Conservation (phyloP, 805 yeast genomes). For the Sugiyamaella mastotermitis region DNA sequence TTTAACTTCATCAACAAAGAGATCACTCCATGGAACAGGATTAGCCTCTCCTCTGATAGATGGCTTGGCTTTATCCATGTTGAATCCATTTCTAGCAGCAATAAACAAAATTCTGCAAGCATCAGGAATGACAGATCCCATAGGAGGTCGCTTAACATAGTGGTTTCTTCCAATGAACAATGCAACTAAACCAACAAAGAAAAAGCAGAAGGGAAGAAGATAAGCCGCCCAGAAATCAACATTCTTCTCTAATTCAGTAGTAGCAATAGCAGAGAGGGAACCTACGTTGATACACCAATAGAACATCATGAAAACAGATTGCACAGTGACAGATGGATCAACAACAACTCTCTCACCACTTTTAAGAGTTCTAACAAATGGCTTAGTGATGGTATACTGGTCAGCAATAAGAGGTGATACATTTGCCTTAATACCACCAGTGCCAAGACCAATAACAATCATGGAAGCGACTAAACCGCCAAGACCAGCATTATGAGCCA, state of each 20-base stretch:
- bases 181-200: conserved; percentile 51
- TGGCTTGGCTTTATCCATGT: conserved; percentile 54
- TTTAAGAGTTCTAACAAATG: conserved; percentile 50
- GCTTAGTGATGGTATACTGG: conserved; percentile 57
- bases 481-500: conserved; percentile 41
- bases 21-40: conserved; percentile 51
- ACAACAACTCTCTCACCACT: conserved; percentile 63
- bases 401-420: conserved; percentile 72
- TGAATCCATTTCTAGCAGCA: conserved; percentile 42
- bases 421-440: conserved; percentile 78
- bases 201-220: conserved; percentile 64
- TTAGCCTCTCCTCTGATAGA: conserved; percentile 35
- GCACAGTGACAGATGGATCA: conserved; percentile 66
- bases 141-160: conserved; percentile 55
- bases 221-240: conserved; percentile 64
- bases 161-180: conserved; percentile 47
- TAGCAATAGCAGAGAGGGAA: conserved; percentile 66
- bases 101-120: conserved; percentile 43
- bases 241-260: conserved; percentile 62
- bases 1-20: conserved; percentile 66
- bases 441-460: conserved; percentile 63
- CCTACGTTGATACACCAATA: conserved; percentile 75
- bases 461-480: conserved; percentile 58
- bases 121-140: conserved; percentile 53
- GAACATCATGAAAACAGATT: conserved; percentile 69